Evolutionary conservation across 331 rosid species (phyloP), one percentile per base, ranked within the genome.

Genomic region (Ulmus americana): DNA sequence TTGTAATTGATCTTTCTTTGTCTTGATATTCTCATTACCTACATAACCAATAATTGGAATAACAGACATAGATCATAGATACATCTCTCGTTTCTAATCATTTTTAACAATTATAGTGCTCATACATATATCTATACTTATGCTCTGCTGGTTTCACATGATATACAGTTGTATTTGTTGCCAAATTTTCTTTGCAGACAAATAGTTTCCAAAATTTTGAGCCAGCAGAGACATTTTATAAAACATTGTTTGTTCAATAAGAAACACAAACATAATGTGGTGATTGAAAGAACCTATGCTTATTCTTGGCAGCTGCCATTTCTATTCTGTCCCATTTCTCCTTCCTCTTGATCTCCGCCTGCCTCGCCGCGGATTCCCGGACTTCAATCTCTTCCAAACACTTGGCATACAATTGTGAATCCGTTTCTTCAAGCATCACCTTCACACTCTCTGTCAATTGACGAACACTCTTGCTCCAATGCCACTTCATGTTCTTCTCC

Each of bases 401-500:
- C 72, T 76, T 85, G 0, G 80, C 70, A 74, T 92, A 86, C n/a
- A 85, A 67, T 63, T 50, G 44, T 3, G 95, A 95, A 53, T 92
- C 91, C 79, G 81, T 80, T 51, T 86, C 94, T 85, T 80, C 76
- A 2, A 92, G 77, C 85, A 92, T 82, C 10, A 39, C 59, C 79
- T 92, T 85, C 48, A 92, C 86, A 69, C 73, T 83, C 40, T 80
- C 77, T 8, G 97, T 86, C 63, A 88, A 59, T 68, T 86, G 87
- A 43, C 62, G 56, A 5, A 91, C 86, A 8, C 78, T 82, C 38
- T 85, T 80, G 84, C 84, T 78, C 97, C 96, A 86, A 59, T 91
- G 97, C 83, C 88, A 76, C 74, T 72, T 81, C 0, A 86, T 68
- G 70, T 83, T 88, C 78, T 70, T 81, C 72, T 88, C 96, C 78